Base-by-base conservation (phyloP, 179 eudicot species). In the Dionaea muscipula region DNA sequence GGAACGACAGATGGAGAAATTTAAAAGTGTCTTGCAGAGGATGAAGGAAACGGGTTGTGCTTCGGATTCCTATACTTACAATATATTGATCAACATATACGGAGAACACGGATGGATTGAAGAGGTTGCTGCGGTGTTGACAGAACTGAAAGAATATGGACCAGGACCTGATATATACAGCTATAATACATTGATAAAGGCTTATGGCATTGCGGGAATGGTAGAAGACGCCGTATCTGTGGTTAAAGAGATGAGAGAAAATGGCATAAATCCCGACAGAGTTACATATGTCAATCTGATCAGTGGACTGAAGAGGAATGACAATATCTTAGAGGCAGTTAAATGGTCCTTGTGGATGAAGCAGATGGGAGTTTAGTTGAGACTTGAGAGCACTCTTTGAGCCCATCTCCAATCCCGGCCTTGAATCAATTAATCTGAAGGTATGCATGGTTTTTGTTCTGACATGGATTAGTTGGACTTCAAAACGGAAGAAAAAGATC, bases 321-420 rank as follows among this genome's bases (percentile, higher is more conserved):
- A 91, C 57, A 76, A 63, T 78, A 66, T 81, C 68, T 71, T 91
- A 31, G 96, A 87, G 74, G 91, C 94, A 66, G 94, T 88, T 55
- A 88, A 76, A 77, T 88, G 96, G 96, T 88, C 96, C 14, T 69
- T 87, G 76, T 87, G 86, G 91, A 88, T 88, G 95, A 88, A 85
- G 78, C 93, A 88, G 68, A 68, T 76, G 68, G 88, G 88, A 4
- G 51, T 86, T 27, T n/a, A n/a, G n/a, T n/a, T n/a, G n/a, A n/a
- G n/a, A n/a, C n/a, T n/a, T n/a, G n/a, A n/a, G n/a, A 68, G 94
- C 85, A 53, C 80, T 90, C 36, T 85, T 84, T 38, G 72, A 72
- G 58, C 53, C 83, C 79, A 90, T 86, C 67, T 39, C 51, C 38
- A 78, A 63, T 9, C 41, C 48, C 56, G 56, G 48, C 35, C 46